Base-by-base conservation (phyloP, 2,329 filamentous ascomycete species). In the Hortaea werneckii region DNA sequence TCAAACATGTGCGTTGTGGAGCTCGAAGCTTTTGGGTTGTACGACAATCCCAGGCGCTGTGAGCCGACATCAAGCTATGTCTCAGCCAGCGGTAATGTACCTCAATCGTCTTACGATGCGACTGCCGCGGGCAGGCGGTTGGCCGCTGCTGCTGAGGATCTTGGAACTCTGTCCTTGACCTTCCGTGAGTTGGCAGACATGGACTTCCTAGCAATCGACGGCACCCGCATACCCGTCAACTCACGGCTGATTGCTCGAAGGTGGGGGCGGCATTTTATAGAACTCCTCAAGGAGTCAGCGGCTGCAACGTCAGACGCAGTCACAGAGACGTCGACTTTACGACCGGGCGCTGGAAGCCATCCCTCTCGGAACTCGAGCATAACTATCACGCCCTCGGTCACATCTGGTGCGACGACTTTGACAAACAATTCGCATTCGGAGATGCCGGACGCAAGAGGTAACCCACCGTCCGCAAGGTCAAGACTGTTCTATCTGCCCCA, bases 1-100 rank as follows among this genome's bases (percentile, higher is more conserved):
- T 86, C 85, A 7, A 94, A 98, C 60, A 81, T 96, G 28, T 96
- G 92, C 65, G 85, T 96, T 75, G 90, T 98, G 6, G 92, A 98
- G 65, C 74, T 98, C 8, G 92, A 98, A 63, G 89, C 92, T 0
- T 98, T 96, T 69, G 92, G 92, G 1, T 81, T 98, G 38, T 96
- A 95, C 64, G 90, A 96, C 62, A 98, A 96, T 63, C 89, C 92
- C 8, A 80, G 89, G 52, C 85, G 83, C 62, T 79, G 76, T 1
- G 73, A 79, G 4, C 85, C 90, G 1, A 80, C 87, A 56, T 94
- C 88, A 1, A 84, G 82, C 7, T 95, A 92, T 63, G 75, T 83
- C 46, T 95, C 89, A 1, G 82, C 87, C 26, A 95, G 88, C 67
- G 83, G 76, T 66, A 69, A 87, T 7, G 56, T 61, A 8, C 45